A percentile compares a stretch with the other conserved stretches of the same genome.
phyloP scores from a whole-genome alignment of 257 asterid genomes.

The Anisodus tanguticus region DNA sequence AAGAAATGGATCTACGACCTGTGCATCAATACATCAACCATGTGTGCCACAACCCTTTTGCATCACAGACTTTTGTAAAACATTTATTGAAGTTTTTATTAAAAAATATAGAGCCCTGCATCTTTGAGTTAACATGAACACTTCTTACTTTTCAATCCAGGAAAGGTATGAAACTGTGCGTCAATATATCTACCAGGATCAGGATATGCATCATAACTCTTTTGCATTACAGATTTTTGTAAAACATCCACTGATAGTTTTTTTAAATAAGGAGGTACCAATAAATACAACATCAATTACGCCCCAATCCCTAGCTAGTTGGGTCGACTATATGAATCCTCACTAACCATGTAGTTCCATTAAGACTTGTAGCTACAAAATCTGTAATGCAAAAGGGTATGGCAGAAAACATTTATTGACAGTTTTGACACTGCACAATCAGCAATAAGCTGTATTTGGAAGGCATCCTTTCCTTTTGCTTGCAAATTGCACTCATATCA shows the following conservation, averaged over 20 bases:
- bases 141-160: neutral
- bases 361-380: neutral
- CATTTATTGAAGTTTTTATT: neutral
- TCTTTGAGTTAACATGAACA: neutral
- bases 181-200: neutral
- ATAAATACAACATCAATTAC: neutral
- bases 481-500: neutral
- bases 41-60: neutral
- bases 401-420: neutral
- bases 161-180: neutral
- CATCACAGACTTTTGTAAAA: neutral
- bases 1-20: neutral
- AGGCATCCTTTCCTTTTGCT: conserved; percentile 8
- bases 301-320: neutral
- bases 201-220: neutral
- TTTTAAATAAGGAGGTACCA: neutral
- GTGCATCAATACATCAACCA: neutral
- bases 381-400: neutral
- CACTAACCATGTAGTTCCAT: neutral
- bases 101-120: conserved; percentile 9
- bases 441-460: neutral
- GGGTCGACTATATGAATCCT: conserved; percentile 10
- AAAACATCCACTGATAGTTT: neutral
- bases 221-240: conserved; percentile 7
- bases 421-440: conserved; percentile 4